Evolutionary conservation across 2,329 filamentous ascomycete genomes (phyloP), one percentile per base, ranked within the genome.

Genomic region (Aspergillus piperis): DNA sequence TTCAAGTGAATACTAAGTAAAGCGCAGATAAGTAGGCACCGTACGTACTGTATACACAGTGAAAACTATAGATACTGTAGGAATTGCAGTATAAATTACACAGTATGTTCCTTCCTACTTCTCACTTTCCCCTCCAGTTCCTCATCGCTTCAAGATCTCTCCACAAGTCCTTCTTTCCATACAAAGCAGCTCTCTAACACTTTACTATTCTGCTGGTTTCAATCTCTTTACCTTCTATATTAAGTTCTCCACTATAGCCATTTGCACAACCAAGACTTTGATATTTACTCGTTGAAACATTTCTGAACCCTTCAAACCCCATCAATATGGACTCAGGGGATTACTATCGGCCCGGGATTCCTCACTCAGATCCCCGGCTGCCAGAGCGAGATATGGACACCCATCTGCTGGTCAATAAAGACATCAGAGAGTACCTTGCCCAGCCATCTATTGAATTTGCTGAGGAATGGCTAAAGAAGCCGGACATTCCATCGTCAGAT

Each of bases 401-500:
- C 5, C n/a, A n/a, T 19, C 11, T 17, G 8, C 11, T 56, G 13
- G 64, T 68, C n/a, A 72, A 76, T 54, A 68, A 63, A 36, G 66
- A 68, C n/a, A 73, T 78, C 47, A 64, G 59, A 48, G 60, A 64
- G 10, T 75, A 75, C 58, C 70, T 74, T 30, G 50, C 62, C 1
- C 65, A 66, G 15, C 58, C 62, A n/a, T 61, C 58, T 32, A 23
- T 41, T 11, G 60, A 66, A n/a, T 30, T 50, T 2, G 13, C 47
- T 21, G 66, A 70, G 7, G 58, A 63, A 5, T 81, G 78, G 79
- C 62, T 70, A 11, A 62, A 61, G 1, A 76, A 72, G 32, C 73
- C 77, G 2, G 79, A 80, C 47, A 57, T 81, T 21, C 79, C 79
- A 4, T 71, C 77, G 3, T 60, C 70, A 3, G 64, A 71, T 5